A percentile compares a stretch with the other conserved stretches of the same genome.
Conservation (phyloP, 2,329 filamentous ascomycete genomes). For the Penicillium sp. region DNA sequence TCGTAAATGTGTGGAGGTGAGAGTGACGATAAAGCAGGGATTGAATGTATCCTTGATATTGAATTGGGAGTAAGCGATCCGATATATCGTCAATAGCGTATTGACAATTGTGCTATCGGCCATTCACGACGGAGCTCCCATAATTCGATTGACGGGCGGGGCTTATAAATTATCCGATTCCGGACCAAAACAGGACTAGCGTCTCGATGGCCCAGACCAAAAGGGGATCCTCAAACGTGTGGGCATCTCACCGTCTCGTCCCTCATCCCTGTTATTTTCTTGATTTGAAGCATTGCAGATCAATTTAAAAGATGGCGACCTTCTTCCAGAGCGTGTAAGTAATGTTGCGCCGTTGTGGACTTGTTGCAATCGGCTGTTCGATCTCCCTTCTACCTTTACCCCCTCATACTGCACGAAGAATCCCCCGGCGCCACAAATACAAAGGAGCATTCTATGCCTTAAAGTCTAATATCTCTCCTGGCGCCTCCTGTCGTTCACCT, state of each 20-base stretch:
- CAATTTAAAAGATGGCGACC: slow-evolving; percentile 44
- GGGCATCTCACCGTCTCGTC: slow-evolving; percentile 14
- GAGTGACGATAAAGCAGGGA: neutral
- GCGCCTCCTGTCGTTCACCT: slow-evolving; percentile 1
- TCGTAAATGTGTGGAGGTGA: neutral
- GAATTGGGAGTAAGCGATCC: neutral
- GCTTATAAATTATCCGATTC: neutral
- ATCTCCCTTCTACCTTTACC: slow-evolving; percentile 12
- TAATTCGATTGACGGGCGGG: slow-evolving; percentile 3
- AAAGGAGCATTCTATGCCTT: slow-evolving; percentile 18
- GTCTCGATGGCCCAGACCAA: slow-evolving; percentile 17
- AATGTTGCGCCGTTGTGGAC: slow-evolving; percentile 6
- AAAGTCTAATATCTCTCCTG: slow-evolving; percentile 15
- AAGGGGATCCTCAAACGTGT: slow-evolving; percentile 16
- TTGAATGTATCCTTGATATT: neutral
- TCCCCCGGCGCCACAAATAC: slow-evolving; percentile 21
- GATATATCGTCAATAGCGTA: neutral
- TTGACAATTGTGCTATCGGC: neutral
- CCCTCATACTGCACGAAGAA: slow-evolving; percentile 26
- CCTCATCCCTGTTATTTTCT: slow-evolving; percentile 7
- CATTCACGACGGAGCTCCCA: slow-evolving; percentile 4
- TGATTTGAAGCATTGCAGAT: slow-evolving; percentile 12
- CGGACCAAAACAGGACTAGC: slow-evolving; percentile 15
- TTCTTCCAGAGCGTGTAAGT: slow-evolving; percentile 54
- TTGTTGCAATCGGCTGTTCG: slow-evolving; percentile 2